Evolutionary conservation across 345 rosid species (phyloP).

Genomic region (Jatropha curcas): DNA sequence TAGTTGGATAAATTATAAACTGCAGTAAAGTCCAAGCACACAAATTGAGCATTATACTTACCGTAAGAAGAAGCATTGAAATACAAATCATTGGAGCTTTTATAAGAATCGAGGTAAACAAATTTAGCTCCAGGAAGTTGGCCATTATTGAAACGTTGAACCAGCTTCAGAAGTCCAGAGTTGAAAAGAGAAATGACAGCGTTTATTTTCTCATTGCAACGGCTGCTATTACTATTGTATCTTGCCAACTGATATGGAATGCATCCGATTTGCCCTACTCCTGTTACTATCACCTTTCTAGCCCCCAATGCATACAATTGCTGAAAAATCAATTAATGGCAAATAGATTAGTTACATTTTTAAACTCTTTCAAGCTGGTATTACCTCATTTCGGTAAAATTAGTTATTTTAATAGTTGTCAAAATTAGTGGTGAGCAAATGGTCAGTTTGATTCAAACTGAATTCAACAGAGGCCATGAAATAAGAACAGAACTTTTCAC

Average conservation of each 20-base stretch:
- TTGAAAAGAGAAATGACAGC: conserved; percentile 63
- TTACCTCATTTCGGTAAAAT: too few relatives aligned
- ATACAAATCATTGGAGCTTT: conserved; percentile 54
- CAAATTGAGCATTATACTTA: too few relatives aligned
- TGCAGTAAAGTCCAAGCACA: too few relatives aligned
- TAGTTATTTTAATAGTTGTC: too few relatives aligned
- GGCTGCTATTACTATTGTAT: conserved; percentile 47
- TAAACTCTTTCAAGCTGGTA: too few relatives aligned
- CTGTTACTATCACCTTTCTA: conserved; percentile 70
- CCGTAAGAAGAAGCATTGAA: conserved; percentile 36
- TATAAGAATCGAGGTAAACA: conserved; percentile 68
- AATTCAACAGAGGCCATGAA: too few relatives aligned
- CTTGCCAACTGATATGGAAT: conserved; percentile 88
- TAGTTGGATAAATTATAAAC: too few relatives aligned
- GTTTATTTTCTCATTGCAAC: conserved; percentile 80
- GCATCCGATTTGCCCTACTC: conserved; percentile 85
- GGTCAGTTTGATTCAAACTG: too few relatives aligned
- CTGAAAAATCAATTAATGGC: conserved; percentile 27
- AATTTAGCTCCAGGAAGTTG: conserved; percentile 71
- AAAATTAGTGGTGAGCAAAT: too few relatives aligned
- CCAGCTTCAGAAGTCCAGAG: conserved; percentile 55
- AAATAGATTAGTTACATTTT: not conserved
- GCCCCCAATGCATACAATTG: conserved; percentile 67
- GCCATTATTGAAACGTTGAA: conserved; percentile 62
- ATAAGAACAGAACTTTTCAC: too few relatives aligned